These are phyloP conservation scores for Seiridium unicorne DNA, from an alignment of 2,329 filamentous ascomycete species.

Conservation along the genomic window DNA sequence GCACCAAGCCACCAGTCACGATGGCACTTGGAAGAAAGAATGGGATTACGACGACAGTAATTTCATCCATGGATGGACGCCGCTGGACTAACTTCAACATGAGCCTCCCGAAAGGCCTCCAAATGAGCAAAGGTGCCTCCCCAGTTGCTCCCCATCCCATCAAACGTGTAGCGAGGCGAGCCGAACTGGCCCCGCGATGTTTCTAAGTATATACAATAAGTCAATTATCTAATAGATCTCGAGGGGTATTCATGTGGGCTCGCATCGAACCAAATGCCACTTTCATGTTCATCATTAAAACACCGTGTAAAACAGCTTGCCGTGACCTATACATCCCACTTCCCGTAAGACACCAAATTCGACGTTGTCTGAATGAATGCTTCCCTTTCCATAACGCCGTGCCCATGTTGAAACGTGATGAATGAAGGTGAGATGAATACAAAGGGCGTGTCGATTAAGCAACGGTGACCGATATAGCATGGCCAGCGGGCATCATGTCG, in stretches of 20 bases:
- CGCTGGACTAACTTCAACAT: no score
- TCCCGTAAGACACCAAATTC: background rate
- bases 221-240: constrained; percentile 12
- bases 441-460: background rate
- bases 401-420: constrained; percentile 4
- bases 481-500: background rate
- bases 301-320: background rate
- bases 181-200: background rate
- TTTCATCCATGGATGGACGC: no score
- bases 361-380: background rate
- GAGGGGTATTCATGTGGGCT: constrained; percentile 3
- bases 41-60: no score
- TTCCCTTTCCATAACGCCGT: constrained; percentile 4
- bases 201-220: constrained; percentile 8
- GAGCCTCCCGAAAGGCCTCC: no score
- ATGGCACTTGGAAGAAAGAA: no score
- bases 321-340: background rate
- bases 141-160: no score
- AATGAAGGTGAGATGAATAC: constrained; percentile 1
- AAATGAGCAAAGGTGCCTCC: no score
- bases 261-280: constrained; percentile 5
- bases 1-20: no score
- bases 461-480: background rate
- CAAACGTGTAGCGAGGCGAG: no score
- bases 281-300: background rate